A percentile compares a stretch with the other conserved stretches of the same genome.
Evolutionary conservation across 129 eudicot species (phyloP).

Genomic region (Arctium minus): DNA sequence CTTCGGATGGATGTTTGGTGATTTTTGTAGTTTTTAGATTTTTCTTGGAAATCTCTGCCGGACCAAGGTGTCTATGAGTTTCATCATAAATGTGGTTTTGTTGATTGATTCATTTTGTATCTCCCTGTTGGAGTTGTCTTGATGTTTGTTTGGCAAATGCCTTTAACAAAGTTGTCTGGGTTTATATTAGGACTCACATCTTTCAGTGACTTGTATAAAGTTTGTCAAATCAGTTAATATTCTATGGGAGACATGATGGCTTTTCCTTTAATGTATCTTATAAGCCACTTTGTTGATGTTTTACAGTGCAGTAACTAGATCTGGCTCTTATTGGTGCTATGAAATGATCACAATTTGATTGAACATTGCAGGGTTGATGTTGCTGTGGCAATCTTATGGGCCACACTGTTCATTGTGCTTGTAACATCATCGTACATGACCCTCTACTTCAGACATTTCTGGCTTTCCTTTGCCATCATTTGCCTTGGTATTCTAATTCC

Average conservation of each 20-base stretch:
- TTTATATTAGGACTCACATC: not conserved
- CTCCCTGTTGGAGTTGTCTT: not conserved
- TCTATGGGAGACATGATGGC: not conserved
- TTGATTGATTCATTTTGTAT: not conserved
- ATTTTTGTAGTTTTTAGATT: no score
- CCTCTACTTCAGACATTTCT: constrained; percentile 54
- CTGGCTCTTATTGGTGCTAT: not conserved
- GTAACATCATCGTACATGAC: constrained; percentile 58
- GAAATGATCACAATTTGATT: constrained; percentile 14
- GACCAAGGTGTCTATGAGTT: no score
- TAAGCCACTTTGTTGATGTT: not conserved
- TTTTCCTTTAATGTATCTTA: not conserved
- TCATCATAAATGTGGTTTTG: not conserved
- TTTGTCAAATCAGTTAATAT: not conserved
- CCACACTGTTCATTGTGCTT: constrained; percentile 43
- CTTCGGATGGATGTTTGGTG: not conserved
- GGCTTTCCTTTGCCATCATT: constrained; percentile 55
- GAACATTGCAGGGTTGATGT: constrained; percentile 63
- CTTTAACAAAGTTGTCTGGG: not conserved
- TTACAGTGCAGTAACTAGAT: not conserved
- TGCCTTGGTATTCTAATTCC: constrained; percentile 54
- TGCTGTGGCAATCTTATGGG: constrained; percentile 56
- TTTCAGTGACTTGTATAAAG: not conserved
- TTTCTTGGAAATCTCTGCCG: not conserved
- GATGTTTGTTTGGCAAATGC: not conserved